Percentiles rank a stretch among this genome's conserved stretches.
These are phyloP conservation scores for Nymphaea colorata DNA, from an alignment of 164 flowering plant species.

Conservation along the genomic window DNA sequence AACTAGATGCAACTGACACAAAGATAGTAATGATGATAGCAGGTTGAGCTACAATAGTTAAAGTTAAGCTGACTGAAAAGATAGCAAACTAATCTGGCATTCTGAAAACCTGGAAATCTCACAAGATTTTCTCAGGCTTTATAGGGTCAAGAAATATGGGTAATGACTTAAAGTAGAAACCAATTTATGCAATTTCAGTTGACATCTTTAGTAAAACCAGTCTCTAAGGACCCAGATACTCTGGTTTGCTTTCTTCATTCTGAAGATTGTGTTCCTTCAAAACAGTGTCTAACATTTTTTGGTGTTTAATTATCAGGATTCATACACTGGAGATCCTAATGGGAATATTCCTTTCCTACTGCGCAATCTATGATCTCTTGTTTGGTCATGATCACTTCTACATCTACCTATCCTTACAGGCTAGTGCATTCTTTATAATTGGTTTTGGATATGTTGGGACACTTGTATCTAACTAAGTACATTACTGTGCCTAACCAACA, in stretches of 20 bases:
- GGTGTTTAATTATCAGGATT: conserved; percentile 22
- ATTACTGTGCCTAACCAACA: background rate
- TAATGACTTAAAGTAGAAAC: no score
- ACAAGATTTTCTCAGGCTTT: no score
- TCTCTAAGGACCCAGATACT: background rate
- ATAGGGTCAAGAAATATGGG: no score
- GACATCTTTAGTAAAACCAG: background rate
- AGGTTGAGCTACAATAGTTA: no score
- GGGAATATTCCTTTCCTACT: conserved; percentile 41
- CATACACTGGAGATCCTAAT: conserved; percentile 38
- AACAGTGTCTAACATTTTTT: background rate
- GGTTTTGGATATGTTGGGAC: conserved; percentile 60
- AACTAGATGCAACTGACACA: no score
- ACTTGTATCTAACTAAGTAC: conserved; percentile 25
- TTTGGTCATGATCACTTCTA: conserved; percentile 35
- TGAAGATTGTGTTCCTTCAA: background rate
- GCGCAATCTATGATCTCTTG: conserved; percentile 37
- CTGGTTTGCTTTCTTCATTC: background rate
- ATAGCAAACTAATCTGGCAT: no score
- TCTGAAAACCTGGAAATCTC: no score
- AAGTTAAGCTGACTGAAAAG: no score
- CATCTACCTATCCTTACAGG: conserved; percentile 44
- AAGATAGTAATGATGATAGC: no score
- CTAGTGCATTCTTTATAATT: conserved; percentile 45
- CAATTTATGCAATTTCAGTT: background rate